These are phyloP conservation scores for Mucor irregularis DNA, from an alignment of 371 early-diverging fungal genomes.

Conservation along the genomic window DNA sequence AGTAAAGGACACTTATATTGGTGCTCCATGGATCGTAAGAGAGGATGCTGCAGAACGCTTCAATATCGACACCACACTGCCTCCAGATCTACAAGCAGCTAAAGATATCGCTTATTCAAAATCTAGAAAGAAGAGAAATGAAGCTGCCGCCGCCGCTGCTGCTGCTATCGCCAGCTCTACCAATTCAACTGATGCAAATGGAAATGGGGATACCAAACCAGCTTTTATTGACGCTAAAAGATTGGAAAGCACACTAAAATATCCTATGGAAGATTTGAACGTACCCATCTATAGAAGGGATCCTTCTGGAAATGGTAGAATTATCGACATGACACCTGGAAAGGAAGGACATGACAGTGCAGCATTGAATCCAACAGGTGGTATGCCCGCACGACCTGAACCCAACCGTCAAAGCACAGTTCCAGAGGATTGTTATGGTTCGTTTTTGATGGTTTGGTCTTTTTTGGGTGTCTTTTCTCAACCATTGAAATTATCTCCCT, in stretches of 20 bases:
- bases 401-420: slow-evolving; percentile 26
- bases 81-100: slow-evolving; percentile 45
- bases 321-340: slow-evolving; percentile 40
- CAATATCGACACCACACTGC: slow-evolving; percentile 51
- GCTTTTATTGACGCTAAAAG: slow-evolving; percentile 24
- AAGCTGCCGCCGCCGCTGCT: neutral
- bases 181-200: neutral
- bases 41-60: slow-evolving; percentile 44
- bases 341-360: slow-evolving; percentile 5
- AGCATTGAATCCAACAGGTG: slow-evolving; percentile 37
- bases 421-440: slow-evolving; percentile 31
- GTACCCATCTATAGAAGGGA: slow-evolving; percentile 40
- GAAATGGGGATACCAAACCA: slow-evolving; percentile 12
- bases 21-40: slow-evolving; percentile 75
- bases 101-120: slow-evolving; percentile 47
- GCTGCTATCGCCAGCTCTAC: slow-evolving; percentile 19
- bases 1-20: slow-evolving; percentile 65
- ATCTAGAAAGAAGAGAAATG: slow-evolving; percentile 43
- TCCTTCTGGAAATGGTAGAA: slow-evolving; percentile 27
- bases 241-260: slow-evolving; percentile 46
- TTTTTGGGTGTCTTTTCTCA: slow-evolving; percentile 46
- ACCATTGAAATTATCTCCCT: slow-evolving; percentile 39
- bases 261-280: slow-evolving; percentile 65
- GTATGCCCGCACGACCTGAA: slow-evolving; percentile 23
- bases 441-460: slow-evolving; percentile 48